Evolutionary conservation across 2,329 filamentous ascomycete species (phyloP).

Genomic region (Phyllosticta paracitricarpa): DNA sequence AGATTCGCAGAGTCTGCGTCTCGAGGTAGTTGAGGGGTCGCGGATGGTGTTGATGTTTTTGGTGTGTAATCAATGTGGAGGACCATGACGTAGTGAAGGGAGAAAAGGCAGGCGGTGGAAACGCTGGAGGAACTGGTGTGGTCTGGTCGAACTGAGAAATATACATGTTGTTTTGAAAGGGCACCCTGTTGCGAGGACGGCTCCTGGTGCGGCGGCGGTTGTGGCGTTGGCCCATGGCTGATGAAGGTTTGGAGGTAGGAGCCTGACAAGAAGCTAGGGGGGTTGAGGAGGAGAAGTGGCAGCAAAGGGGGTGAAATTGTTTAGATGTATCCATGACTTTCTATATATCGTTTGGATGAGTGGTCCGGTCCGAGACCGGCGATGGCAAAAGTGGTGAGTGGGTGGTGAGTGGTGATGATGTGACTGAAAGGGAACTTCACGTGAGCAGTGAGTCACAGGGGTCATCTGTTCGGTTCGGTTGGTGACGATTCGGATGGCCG

Average conservation of each 20-base stretch:
- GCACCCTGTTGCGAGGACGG: conserved; percentile 30
- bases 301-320: neutral
- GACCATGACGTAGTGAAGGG: conserved; percentile 13
- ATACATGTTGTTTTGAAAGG: conserved; percentile 22
- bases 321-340: neutral
- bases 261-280: neutral
- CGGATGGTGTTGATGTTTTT: conserved; percentile 27
- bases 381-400: neutral
- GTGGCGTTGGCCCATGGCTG: conserved; percentile 32
- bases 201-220: conserved; percentile 35
- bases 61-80: conserved; percentile 11
- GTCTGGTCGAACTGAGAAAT: conserved; percentile 14
- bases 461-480: neutral
- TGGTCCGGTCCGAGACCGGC: neutral
- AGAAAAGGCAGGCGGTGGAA: neutral
- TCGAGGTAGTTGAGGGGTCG: conserved; percentile 18
- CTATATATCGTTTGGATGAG: neutral
- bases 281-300: neutral
- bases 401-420: no score
- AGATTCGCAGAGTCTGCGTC: conserved; percentile 31
- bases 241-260: neutral
- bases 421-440: no score
- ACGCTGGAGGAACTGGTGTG: neutral
- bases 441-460: neutral
- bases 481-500: neutral